Base-by-base conservation (phyloP, 495 filamentous ascomycete species). In the Pseudoneurospora amorphoporcata region DNA sequence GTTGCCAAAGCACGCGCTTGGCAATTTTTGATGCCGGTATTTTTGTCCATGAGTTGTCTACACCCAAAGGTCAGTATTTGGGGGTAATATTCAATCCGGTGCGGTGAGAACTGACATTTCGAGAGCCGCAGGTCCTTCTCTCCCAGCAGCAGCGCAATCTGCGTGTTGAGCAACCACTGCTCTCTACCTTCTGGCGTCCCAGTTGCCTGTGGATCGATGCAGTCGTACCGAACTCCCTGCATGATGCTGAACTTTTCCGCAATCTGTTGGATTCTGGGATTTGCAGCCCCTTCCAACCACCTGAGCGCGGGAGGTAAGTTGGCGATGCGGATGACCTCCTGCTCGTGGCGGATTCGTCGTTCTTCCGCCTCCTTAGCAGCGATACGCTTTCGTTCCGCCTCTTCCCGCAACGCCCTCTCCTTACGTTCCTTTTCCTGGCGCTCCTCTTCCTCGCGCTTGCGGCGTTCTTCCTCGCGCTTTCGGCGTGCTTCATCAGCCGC, bases 91-190 rank as follows among this genome's bases (percentile, higher is more conserved):
- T 38, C 8, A 37, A 39, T 19, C 19, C 32, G 10, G 35, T 65
- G 47, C 5, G 37, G 70, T 39, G 12, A 39, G n/a, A 43, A 83
- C 88, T 84, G 81, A 90, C 89, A 94, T 82, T 90, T 87, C 32
- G 90, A 89, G 39, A 94, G 84, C 45, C 89, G 86, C 29, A 92
- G 83, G 76, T 94, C 92, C 78, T 92, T 92, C 69, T 92, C 90
- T 39, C 91, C 92, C 39, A 94, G 82, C 35, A 94, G 82, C 19
- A 92, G 87, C 19, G 92, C 91, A 71, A 90, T 90, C 76, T 94
- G 87, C 61, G 91, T 90, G 74, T 93, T 94, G 39, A 92, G 88
- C 75, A 94, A 83, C 91, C 92, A 94, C 79, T 88, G 86, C 75
- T 94, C 92, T 53, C 85, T 80, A 43, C 84, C 85, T 43, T 82